Evolutionary conservation across 106 monocot genomes (phyloP), one percentile per base, ranked within the genome.

Genomic region (Dioscorea zingiberensis): DNA sequence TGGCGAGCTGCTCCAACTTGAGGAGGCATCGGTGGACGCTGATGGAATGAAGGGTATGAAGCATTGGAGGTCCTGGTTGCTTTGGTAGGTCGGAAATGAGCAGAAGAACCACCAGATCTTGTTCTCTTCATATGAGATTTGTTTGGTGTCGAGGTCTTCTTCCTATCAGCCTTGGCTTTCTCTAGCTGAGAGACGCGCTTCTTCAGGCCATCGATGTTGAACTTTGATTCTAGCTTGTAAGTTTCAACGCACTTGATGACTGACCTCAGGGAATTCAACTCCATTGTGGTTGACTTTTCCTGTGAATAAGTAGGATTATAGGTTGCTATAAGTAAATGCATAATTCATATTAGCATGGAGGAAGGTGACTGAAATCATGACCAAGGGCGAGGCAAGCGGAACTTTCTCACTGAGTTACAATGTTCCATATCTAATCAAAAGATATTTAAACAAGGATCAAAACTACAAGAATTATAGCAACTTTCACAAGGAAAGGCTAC

Each of bases 211-310:
- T 58, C 23, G 10, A 58, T 21, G 9, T 6, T 25, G 24, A 58
- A 21, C 19, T 23, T 26, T 58, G 58, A 25, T 25, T 58, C 58
- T 14, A 58, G 58, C 26, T 58, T 58, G 23, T 25, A 26, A 23
- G 58, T 26, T 58, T 25, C 23, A 8, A 58, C 25, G 24, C 58
- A 58, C 58, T 58, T 58, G 58, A 58, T 58, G 25, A 58, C 24
- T 23, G 58, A 58, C 26, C 23, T 23, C 3, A 23, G 22, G 14
- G 58, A 6, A 58, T 14, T 58, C 10, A 58, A 58, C 26, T 58
- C 58, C 26, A 58, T 26, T 14, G 4, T 14, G 23, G 9, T 58
- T 25, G 58, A n/a, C 25, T 58, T 22, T 25, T 58, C 23, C 58
- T 58, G 23, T 6, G 4, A 38, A 38, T 2, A 38, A 1, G 38